Base-by-base conservation (phyloP, 2,329 filamentous ascomycete species). In the Hyphodiscus sp. region DNA sequence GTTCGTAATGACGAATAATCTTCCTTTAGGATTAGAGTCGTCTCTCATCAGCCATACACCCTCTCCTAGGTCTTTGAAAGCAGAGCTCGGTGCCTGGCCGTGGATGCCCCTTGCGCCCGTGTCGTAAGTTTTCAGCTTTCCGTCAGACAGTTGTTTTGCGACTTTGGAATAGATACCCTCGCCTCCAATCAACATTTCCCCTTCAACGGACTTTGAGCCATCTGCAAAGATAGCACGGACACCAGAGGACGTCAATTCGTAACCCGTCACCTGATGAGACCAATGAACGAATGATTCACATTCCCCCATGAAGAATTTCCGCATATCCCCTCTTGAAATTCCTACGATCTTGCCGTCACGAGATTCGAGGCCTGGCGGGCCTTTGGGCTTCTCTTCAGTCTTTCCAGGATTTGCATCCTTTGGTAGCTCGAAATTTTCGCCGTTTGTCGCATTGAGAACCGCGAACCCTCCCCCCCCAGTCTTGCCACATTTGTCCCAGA, bases 71-170 rank as follows among this genome's bases (percentile, higher is more conserved):
- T 67, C 74, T 55, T 77, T 79, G 71, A 85, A 86, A 0, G 82
- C 81, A 0, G 76, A 74, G 0, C 76, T 81, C 0, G 81, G 80
- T 8, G 83, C 81, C 63, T 85, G 81, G 0, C 83, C 83, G 59
- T 86, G 83, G 20, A 86, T 85, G 1, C 82, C 81, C 47, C 82
- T 68, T 0, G 82, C 78, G 2, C 82, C 82, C 0, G 81, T 80
- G 59, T 86, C 83, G 62, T 78, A 86, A 4, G 82, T 76, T 65
- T 83, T 85, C 45, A 85, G 65, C 47, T 69, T 75, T 1, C 80
- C 81, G 3, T 70, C 70, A 0, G 79, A 82, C 3, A 85, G 69
- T 67, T 86, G 82, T 60, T 74, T 77, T 0, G 81, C 80, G 13
- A 86, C 73, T 49, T 73, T 73, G 9, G 81, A 85, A 61, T 80